A percentile compares a stretch with the other conserved stretches of the same genome.
These are phyloP conservation scores for Halophytophthora polymorphica DNA, from an alignment of 352 stramenopile genomes.

Conservation along the genomic window DNA sequence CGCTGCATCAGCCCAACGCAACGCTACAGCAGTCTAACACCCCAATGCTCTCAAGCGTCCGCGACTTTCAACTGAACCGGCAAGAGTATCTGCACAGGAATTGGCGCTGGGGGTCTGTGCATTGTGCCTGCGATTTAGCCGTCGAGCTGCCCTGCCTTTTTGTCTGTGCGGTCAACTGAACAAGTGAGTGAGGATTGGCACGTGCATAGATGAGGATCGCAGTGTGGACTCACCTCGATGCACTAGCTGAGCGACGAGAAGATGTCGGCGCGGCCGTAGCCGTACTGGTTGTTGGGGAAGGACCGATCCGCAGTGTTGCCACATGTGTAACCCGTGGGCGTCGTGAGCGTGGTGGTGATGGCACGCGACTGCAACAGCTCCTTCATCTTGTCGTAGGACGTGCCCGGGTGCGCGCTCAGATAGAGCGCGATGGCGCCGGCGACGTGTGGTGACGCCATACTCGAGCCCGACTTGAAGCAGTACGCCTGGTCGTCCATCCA, in stretches of 20 bases:
- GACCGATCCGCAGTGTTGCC: constrained; percentile 31
- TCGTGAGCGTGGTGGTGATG: constrained; percentile 24
- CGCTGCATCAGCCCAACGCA: too few relatives aligned
- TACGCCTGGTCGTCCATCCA: constrained; percentile 43
- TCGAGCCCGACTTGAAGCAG: constrained; percentile 61
- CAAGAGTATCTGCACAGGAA: too few relatives aligned
- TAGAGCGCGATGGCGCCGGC: constrained; percentile 51
- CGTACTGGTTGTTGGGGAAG: constrained; percentile 64
- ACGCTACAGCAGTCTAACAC: too few relatives aligned
- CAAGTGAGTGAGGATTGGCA: too few relatives aligned
- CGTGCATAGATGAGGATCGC: background rate
- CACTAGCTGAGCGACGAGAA: constrained; percentile 26
- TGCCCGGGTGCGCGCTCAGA: constrained; percentile 33
- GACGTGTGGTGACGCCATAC: constrained; percentile 66
- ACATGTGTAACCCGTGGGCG: constrained; percentile 31
- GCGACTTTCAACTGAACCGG: too few relatives aligned
- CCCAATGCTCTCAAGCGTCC: too few relatives aligned
- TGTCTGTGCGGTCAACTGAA: too few relatives aligned
- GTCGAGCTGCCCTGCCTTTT: too few relatives aligned
- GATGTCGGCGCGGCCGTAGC: constrained; percentile 47
- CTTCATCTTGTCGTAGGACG: constrained; percentile 41
- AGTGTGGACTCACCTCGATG: background rate
- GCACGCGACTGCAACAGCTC: constrained; percentile 31
- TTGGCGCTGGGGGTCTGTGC: too few relatives aligned
- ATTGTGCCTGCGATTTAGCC: too few relatives aligned